Evolutionary conservation across 2,329 filamentous ascomycete genomes (phyloP).

Genomic region (Botrytis fabae): DNA sequence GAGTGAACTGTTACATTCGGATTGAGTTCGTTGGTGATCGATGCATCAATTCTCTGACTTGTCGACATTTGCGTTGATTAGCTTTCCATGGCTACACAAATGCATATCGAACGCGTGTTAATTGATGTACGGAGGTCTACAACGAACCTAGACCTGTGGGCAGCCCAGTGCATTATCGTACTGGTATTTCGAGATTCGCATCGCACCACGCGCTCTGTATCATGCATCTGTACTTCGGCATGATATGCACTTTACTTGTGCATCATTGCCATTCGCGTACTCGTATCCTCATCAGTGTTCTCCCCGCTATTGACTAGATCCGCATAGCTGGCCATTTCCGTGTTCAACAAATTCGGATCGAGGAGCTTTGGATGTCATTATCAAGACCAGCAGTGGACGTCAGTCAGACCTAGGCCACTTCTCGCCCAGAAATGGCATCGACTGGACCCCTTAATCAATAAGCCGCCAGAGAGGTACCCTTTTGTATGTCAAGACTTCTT

Average conservation of each 20-base stretch:
- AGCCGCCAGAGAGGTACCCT: background rate
- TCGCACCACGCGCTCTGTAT: background rate
- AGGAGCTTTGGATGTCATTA: background rate
- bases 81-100: conserved; percentile 12
- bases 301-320: background rate
- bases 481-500: conserved; percentile 15
- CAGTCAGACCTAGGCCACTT: background rate
- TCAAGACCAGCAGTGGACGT: background rate
- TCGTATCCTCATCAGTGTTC: background rate
- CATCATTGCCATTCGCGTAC: conserved; percentile 1
- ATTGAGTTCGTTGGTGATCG: conserved; percentile 2
- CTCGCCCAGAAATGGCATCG: background rate
- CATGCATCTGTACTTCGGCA: conserved; percentile 11
- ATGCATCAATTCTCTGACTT: conserved; percentile 12
- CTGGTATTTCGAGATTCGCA: conserved; percentile 13
- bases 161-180: conserved; percentile 20
- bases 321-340: no score
- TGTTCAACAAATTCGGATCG: background rate
- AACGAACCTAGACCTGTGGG: background rate
- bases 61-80: conserved; percentile 3
- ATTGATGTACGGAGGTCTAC: conserved; percentile 6
- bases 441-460: background rate
- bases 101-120: conserved; percentile 17
- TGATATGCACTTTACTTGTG: conserved; percentile 1
- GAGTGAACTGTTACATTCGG: background rate